Evolutionary conservation across 208 protist species (phyloP), one percentile per base, ranked within the genome.

Genomic region (Balamuthia mandrillaris): DNA sequence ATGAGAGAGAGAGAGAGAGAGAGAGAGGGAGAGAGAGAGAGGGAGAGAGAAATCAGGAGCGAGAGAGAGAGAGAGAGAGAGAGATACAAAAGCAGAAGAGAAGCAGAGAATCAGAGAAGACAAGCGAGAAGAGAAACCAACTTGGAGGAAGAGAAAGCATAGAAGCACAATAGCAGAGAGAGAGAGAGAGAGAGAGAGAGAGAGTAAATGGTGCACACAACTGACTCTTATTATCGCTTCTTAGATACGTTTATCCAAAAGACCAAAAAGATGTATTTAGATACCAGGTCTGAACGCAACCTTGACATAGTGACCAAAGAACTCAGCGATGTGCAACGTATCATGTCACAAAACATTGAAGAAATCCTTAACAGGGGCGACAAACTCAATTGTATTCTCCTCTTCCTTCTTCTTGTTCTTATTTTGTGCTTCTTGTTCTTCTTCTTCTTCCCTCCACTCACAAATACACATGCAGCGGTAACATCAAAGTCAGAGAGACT

Each of bases 341-440:
- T 95, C 42, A 95, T 95, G 93, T 90, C 90, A 1, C 87, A 90
- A 41, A 95, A 95, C 85, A 93, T 95, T 47, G 87, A 92, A 81
- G 93, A 95, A 42, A 92, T 95, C 33, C 65, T 95, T 35, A 86
- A 84, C 1, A 65, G 93, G 39, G 93, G 93, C 12, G 89, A 95
- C 63, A 89, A 88, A 63, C 70, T 95, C 41, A 88, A 92, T 42
- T 85, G 91, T 94, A 85, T 21, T 88, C 6, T 27, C 0, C 1
- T 7, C 18, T n/a, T 63, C 10, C 41, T 58, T 44, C 41, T 54
- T 24, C 31, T 61, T 1, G 18, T n/a, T 16, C n/a, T 41, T 27
- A 35, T 35, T 18, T 49, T 42, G 9, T 21, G 35, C 9, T n/a
- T 49, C 49, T 24, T 31, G 27, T 1, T 33, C 47, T 54, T 3